A percentile compares a stretch with the other conserved stretches of the same genome.
phyloP scores from a whole-genome alignment of 148 eudicot genomes.

The Chenopodium formosanum region DNA sequence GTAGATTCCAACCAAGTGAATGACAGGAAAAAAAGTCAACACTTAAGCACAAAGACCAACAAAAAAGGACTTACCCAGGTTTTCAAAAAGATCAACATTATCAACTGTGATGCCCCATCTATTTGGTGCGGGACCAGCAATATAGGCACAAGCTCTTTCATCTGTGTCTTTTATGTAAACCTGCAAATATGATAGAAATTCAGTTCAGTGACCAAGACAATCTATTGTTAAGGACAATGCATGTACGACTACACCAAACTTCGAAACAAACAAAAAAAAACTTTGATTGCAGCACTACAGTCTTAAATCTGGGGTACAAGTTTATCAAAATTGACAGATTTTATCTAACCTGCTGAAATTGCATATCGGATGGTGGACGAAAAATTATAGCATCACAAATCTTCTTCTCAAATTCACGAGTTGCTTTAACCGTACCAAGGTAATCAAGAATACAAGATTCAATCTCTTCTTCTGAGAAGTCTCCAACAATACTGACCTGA shows the following conservation, averaged over 20 bases:
- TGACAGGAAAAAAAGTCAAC: not conserved
- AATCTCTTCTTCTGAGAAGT: conserved; percentile 90
- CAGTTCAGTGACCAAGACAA: not conserved
- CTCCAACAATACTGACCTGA: conserved; percentile 96
- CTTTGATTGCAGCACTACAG: not conserved
- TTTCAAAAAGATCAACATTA: conserved; percentile 67
- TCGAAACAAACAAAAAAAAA: not conserved
- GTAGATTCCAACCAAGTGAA: not conserved
- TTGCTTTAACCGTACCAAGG: conserved; percentile 76
- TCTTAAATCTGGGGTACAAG: not conserved
- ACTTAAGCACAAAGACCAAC: not conserved
- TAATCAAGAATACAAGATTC: conserved; percentile 97
- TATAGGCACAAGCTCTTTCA: conserved; percentile 98
- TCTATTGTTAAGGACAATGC: not conserved
- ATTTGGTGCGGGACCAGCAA: conserved; percentile 98
- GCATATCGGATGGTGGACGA: conserved; percentile 73
- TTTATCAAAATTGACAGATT: not conserved
- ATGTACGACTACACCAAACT: not conserved
- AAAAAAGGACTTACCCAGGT: conserved; percentile 37
- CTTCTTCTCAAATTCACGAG: conserved; percentile 41
- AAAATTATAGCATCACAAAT: conserved; percentile 53
- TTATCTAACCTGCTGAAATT: conserved; percentile 76
- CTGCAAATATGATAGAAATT: conserved; percentile 33
- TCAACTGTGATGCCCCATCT: conserved; percentile 89
- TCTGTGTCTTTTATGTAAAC: conserved; percentile 94